These are phyloP conservation scores for Talaromyces stipitatus DNA, from an alignment of 495 filamentous ascomycete genomes.

Conservation along the genomic window DNA sequence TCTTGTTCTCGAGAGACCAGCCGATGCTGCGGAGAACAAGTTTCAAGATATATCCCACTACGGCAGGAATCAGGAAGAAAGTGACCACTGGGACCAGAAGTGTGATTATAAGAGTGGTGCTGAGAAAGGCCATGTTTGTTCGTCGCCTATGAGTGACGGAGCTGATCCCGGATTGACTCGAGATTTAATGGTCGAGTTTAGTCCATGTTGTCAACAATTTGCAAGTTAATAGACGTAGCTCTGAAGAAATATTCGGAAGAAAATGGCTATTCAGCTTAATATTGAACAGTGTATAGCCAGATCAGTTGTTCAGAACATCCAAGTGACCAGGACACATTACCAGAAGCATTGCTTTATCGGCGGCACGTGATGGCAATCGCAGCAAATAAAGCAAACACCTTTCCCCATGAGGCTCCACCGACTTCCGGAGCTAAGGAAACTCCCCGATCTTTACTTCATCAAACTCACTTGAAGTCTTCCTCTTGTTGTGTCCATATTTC, in stretches of 20 bases:
- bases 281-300: neutral
- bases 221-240: neutral
- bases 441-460: neutral
- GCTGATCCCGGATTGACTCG: neutral
- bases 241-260: too few species aligned
- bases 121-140: slow-evolving; percentile 29
- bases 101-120: slow-evolving; percentile 21
- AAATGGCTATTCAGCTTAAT: neutral
- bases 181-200: neutral
- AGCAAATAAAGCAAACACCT: slow-evolving; percentile 2
- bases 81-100: slow-evolving; percentile 27
- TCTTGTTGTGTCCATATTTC: neutral
- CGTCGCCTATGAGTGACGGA: neutral
- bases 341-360: neutral
- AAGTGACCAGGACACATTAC: slow-evolving; percentile 1
- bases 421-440: neutral
- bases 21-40: slow-evolving; percentile 44
- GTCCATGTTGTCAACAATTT: neutral
- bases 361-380: neutral
- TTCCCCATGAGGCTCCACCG: slow-evolving; percentile 4
- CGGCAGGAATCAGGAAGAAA: slow-evolving; percentile 29
- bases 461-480: too few species aligned
- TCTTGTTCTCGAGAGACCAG: slow-evolving; percentile 59
- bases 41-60: slow-evolving; percentile 26
- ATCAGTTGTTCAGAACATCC: neutral